Evolutionary conservation across 2,329 filamentous ascomycete species (phyloP), one percentile per base, ranked within the genome.

Genomic region (Talaromyces funiculosus): DNA sequence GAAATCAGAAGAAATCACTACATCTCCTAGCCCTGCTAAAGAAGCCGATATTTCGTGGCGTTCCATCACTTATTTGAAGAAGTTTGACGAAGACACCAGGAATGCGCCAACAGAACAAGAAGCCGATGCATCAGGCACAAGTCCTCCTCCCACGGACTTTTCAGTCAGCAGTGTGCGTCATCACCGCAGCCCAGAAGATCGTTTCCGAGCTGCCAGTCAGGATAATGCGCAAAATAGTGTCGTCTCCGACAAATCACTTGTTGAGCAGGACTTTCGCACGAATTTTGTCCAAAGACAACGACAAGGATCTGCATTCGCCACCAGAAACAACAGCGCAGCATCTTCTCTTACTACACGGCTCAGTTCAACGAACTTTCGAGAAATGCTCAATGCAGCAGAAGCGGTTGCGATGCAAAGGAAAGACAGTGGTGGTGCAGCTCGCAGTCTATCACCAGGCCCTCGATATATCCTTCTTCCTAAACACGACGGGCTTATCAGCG

Each of bases 211-310:
- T n/a, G 37, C 35, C 4, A 35, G 12, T 26, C 43, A 35, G 24
- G 33, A 42, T 14, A 38, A 43, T 1, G 53, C 45, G 12, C 22
- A 10, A 24, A 38, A 29, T 12, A 14, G 16, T 9, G 18, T 53
- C 3, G 26, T 18, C 12, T 47, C 55, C 38, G 43, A 43, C 12
- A 54, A 37, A 64, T 62, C 68, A n/a, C 68, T 78, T 2, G 73
- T 77, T 10, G 70, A 73, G 16, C 71, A 68, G 31, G 69, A 72
- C 51, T 78, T 78, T 61, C 72, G 75, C 3, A 62, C 67, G 6
- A 69, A 67, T 29, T 78, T 77, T 58, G 71, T 69, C 6, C 71
- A 77, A 63, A 67, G 66, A 55, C 61, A 66, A 24, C 62, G 62
- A 16, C 65, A 65, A 16, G 67, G 69, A 43, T 65, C 67, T 20